These are phyloP conservation scores for Hylodesmum podocarpum DNA, from an alignment of 306 rosid genomes.

Conservation along the genomic window DNA sequence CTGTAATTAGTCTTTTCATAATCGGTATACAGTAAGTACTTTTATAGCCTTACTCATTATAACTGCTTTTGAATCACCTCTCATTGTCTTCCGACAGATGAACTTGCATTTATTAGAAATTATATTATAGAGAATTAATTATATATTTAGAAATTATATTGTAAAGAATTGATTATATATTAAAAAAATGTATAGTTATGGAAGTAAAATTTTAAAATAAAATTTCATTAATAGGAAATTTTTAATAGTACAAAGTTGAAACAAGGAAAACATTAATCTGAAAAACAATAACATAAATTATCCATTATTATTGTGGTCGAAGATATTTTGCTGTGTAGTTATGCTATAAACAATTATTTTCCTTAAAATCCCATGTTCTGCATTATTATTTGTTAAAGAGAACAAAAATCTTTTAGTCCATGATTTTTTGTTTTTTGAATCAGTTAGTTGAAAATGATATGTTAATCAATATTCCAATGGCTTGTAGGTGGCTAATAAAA, in stretches of 20 bases:
- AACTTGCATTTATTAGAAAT: no score
- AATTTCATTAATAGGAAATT: background rate
- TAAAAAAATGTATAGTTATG: no score
- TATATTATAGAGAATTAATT: no score
- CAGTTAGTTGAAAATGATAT: conserved; percentile 15
- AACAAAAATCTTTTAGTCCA: background rate
- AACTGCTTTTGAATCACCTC: no score
- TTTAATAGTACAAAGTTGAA: background rate
- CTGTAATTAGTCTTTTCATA: no score
- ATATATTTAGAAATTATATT: no score
- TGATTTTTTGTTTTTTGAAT: background rate
- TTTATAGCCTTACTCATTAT: no score
- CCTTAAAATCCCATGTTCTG: conserved; percentile 1
- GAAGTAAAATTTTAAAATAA: no score
- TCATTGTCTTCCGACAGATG: no score
- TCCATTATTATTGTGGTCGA: background rate
- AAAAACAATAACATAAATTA: background rate
- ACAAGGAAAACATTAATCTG: background rate
- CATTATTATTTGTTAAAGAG: conserved; percentile 9
- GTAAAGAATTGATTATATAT: no score
- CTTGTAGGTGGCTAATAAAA: no score
- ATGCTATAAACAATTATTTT: conserved; percentile 1
- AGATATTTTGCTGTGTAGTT: conserved; percentile 1
- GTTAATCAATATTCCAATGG: conserved; percentile 17
- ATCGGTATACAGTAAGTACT: no score